These are phyloP conservation scores for Penicillium sp. DNA, from an alignment of 2,329 filamentous ascomycete genomes.

Conservation along the genomic window DNA sequence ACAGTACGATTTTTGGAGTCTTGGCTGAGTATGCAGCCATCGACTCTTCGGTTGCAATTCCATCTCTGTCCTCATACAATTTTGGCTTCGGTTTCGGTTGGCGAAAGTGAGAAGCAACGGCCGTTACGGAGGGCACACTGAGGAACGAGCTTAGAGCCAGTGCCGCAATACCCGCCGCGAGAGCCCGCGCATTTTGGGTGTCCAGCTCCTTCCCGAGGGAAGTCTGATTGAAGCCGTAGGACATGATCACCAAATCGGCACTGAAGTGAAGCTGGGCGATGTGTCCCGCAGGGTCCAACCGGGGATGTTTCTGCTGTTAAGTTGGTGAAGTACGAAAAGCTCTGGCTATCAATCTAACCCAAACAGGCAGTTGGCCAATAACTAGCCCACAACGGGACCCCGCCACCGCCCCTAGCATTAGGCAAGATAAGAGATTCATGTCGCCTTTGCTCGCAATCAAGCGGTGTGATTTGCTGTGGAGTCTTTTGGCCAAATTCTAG, in stretches of 20 bases:
- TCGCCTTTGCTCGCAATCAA: background rate
- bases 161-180: slow-evolving; percentile 22
- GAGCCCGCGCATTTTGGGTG: slow-evolving; percentile 10
- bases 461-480: background rate
- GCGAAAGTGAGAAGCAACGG: slow-evolving; percentile 19
- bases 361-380: background rate
- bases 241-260: background rate
- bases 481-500: background rate
- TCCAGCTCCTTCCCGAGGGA: background rate
- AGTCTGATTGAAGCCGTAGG: background rate
- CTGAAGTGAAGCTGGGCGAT: background rate
- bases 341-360: background rate
- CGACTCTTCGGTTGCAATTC: slow-evolving; percentile 62
- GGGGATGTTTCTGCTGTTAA: background rate
- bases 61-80: slow-evolving; percentile 66
- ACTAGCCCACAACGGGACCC: background rate
- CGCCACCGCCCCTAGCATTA: background rate
- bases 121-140: slow-evolving; percentile 25
- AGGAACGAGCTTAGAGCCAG: slow-evolving; percentile 21
- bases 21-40: slow-evolving; percentile 60
- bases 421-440: background rate
- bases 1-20: slow-evolving; percentile 53
- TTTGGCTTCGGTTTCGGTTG: slow-evolving; percentile 19
- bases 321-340: background rate
- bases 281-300: background rate